Conservation (phyloP, 371 early-diverging fungal genomes). For the Zancudomyces culisetae region DNA sequence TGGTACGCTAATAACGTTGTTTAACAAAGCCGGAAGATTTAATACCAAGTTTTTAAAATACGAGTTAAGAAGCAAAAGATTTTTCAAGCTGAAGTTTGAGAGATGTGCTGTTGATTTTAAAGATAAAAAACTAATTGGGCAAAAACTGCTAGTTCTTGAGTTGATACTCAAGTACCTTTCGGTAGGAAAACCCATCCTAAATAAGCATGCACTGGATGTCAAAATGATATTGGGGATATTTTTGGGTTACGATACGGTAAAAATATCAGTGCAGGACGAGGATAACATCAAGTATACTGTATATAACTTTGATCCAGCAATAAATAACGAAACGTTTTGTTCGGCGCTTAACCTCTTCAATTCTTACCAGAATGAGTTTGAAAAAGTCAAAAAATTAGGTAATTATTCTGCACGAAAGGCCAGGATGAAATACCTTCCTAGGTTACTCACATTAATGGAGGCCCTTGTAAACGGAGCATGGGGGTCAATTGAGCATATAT, state of each 20-base stretch:
- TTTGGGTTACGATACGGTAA: neutral
- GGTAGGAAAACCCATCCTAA: neutral
- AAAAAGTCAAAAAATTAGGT: neutral
- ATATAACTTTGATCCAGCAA: neutral
- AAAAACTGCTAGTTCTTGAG: neutral
- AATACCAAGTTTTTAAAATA: neutral
- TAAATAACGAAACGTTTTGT: neutral
- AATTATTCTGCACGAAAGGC: neutral
- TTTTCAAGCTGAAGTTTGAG: neutral
- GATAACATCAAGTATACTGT: neutral
- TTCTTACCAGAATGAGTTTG: neutral
- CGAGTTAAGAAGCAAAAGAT: neutral
- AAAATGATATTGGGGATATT: neutral
- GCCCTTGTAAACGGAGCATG: neutral
- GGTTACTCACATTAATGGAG: neutral
- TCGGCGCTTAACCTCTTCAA: neutral
- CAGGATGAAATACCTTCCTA: neutral
- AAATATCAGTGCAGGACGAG: neutral
- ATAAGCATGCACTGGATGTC: neutral
- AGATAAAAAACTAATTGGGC: neutral
- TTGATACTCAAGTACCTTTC: neutral
- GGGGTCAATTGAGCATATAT: neutral
- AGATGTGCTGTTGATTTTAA: neutral
- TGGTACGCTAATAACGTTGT: neutral
- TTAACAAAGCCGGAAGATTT: neutral